Evolutionary conservation across 768 basidiomycete species (phyloP), one percentile per base, ranked within the genome.

Genomic region (Mycena galericulata): DNA sequence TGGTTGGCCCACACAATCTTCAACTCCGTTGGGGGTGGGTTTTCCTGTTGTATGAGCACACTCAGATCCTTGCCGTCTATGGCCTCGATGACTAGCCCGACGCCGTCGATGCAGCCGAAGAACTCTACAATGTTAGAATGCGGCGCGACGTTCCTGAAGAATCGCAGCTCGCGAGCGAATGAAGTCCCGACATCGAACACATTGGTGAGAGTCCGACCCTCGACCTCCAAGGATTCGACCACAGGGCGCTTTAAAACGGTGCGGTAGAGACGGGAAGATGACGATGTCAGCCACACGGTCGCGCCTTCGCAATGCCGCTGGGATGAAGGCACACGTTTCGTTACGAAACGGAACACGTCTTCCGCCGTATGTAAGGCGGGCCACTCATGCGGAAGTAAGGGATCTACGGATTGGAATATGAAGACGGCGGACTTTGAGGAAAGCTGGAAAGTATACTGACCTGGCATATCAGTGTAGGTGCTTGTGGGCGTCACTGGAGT

Each of bases 291-390:
- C 38, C 41, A 27, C 2, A 4, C n/a, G 53, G 9, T 5, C 34
- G 14, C 17, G 40, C 9, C 7, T n/a, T n/a, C n/a, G n/a, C n/a
- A n/a, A n/a, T n/a, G n/a, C n/a, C n/a, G n/a, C 24, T 2, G 15
- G 26, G 20, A 29, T 1, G 6, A 5, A 26, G 32, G 3, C 6
- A 57, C 26, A 26, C 43, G 55, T 17, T 57, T 18, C 7, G 30
- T 11, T 15, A 57, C 55, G 26, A 57, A 57, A 11, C 55, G 55
- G 55, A 57, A 43, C 12, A 43, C 20, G 43, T 57, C 55, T 20
- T 57, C 55, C 7, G 55, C n/a, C 17, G 22, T 7, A n/a, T 22
- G 20, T 17, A 40, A 57, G 12, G 55, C 43, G 10, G 55, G 26
- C 55, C 55, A 57, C 6, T 8, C 40, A 57, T 7, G 38, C 10